Percentiles rank a stretch among this genome's conserved stretches.
These are phyloP conservation scores for Phytopythium ostracodes DNA, from an alignment of 352 stramenopile genomes.

Conservation along the genomic window DNA sequence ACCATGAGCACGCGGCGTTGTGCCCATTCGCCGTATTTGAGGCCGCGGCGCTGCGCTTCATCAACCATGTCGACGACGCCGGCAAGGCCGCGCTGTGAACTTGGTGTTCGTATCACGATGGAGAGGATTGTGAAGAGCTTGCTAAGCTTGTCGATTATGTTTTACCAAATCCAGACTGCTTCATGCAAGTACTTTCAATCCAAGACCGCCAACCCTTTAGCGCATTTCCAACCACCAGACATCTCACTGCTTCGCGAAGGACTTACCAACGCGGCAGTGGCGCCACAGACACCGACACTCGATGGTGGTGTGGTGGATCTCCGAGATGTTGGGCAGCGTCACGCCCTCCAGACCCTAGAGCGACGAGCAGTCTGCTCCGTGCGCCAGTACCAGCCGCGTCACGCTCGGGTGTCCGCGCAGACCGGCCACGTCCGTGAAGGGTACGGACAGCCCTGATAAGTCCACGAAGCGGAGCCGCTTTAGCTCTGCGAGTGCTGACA, in stretches of 20 bases:
- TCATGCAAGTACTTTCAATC: no score
- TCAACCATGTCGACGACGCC: constrained; percentile 22
- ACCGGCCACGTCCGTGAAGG: neutral
- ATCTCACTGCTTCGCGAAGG: neutral
- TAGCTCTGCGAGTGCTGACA: neutral
- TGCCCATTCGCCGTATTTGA: constrained; percentile 60
- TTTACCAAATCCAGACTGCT: no score
- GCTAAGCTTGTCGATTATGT: no score
- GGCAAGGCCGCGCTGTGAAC: constrained; percentile 12
- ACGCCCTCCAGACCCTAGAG: neutral
- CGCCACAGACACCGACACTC: neutral
- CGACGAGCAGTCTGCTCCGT: neutral
- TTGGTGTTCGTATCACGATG: no score
- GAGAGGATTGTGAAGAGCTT: no score
- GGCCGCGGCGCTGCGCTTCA: constrained; percentile 36
- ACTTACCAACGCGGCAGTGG: neutral
- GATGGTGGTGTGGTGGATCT: neutral
- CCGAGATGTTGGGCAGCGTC: neutral
- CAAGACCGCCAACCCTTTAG: no score
- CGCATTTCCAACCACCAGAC: neutral
- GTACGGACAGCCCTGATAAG: neutral
- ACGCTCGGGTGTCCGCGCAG: neutral
- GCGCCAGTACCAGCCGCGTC: neutral
- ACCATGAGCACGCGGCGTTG: constrained; percentile 35
- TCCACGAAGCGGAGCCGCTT: neutral